These are phyloP conservation scores for Salvia splendens DNA, from an alignment of 257 asterid genomes.

Conservation along the genomic window DNA sequence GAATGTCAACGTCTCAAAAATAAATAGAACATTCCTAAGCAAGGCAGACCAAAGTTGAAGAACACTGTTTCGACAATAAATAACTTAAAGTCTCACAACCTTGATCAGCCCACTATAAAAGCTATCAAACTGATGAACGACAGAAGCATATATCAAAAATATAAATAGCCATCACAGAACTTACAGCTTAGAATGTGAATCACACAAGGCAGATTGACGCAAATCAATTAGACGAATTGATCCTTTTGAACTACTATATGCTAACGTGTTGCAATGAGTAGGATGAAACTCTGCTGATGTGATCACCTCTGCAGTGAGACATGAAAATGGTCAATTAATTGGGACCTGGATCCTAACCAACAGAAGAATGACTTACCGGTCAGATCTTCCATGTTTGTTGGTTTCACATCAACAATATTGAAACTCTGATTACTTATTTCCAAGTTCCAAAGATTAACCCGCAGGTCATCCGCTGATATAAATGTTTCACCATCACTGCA, in stretches of 20 bases:
- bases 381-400: slow-evolving; percentile 89
- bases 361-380: slow-evolving; percentile 49
- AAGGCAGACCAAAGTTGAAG: slow-evolving; percentile 22
- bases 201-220: slow-evolving; percentile 90
- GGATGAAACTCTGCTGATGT: slow-evolving; percentile 95
- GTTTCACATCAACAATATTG: slow-evolving; percentile 89
- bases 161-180: slow-evolving; percentile 30
- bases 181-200: slow-evolving; percentile 84
- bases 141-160: slow-evolving; percentile 18
- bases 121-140: slow-evolving; percentile 1
- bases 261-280: slow-evolving; percentile 81
- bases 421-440: slow-evolving; percentile 88
- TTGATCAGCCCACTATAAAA: slow-evolving; percentile 20
- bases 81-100: slow-evolving; percentile 2
- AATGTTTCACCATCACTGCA: slow-evolving; percentile 89
- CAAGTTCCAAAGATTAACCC: slow-evolving; percentile 89
- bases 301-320: slow-evolving; percentile 73
- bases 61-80: slow-evolving; percentile 20
- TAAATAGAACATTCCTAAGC: slow-evolving; percentile 23
- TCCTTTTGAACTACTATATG: slow-evolving; percentile 89
- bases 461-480: slow-evolving; percentile 90
- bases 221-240: slow-evolving; percentile 86
- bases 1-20: slow-evolving; percentile 36
- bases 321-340: not conserved
- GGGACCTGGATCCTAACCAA: too few relatives aligned